Evolutionary conservation across 768 basidiomycete genomes (phyloP).

Genomic region (Collybia sordida): DNA sequence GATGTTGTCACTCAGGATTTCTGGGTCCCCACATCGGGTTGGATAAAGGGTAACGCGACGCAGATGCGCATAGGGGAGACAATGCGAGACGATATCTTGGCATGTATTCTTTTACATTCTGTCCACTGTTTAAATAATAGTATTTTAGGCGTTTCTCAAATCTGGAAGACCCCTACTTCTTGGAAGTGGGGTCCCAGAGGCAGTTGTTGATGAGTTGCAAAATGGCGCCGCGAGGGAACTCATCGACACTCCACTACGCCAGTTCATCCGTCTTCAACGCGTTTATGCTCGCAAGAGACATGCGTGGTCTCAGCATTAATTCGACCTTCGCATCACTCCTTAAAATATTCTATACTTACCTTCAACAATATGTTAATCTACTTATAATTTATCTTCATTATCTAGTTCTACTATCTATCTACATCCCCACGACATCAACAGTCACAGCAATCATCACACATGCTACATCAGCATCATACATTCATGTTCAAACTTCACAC

Average conservation of each 20-base stretch:
- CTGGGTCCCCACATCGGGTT: slow-evolving; percentile 65
- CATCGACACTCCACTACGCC: slow-evolving; percentile 38
- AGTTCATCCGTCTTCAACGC: slow-evolving; percentile 57
- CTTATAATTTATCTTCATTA: background rate
- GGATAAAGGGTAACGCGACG: slow-evolving; percentile 39
- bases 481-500: background rate
- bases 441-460: background rate
- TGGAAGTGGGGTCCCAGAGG: slow-evolving; percentile 55
- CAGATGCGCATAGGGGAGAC: slow-evolving; percentile 36
- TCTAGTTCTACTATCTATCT: background rate
- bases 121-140: slow-evolving; percentile 1
- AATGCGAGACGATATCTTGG: slow-evolving; percentile 62
- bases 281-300: slow-evolving; percentile 57
- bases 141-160: slow-evolving; percentile 56
- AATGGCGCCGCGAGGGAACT: slow-evolving; percentile 52
- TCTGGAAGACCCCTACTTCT: slow-evolving; percentile 70
- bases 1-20: slow-evolving; percentile 55
- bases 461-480: background rate
- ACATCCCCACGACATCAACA: background rate
- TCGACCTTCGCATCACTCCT: background rate
- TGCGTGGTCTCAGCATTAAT: background rate
- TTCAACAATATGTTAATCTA: background rate
- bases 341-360: background rate
- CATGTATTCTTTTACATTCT: slow-evolving; percentile 19
- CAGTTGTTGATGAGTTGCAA: slow-evolving; percentile 55